These are phyloP conservation scores for Rhodotorula sp. DNA, from an alignment of 1,284 basidiomycete species.

Conservation along the genomic window DNA sequence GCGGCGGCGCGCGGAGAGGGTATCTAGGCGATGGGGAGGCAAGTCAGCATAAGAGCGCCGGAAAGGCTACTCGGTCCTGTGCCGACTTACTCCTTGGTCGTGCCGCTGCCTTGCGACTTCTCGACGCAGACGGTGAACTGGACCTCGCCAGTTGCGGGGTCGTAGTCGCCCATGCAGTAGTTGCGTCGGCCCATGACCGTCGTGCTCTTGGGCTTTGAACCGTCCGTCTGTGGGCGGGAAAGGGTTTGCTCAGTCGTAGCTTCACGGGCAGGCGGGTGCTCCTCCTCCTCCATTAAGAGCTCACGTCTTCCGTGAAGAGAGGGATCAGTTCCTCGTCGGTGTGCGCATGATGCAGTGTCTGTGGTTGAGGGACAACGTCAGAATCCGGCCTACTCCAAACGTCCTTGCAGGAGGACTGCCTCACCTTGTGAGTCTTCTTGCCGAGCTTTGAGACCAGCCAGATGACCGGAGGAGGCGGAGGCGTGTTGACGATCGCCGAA, in stretches of 20 bases:
- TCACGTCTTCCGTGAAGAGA: conserved; percentile 33
- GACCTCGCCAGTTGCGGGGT: conserved; percentile 63
- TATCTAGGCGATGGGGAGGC: conserved; percentile 49
- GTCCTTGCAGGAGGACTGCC: conserved; percentile 56
- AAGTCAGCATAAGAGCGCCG: too few relatives aligned
- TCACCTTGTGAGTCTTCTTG: conserved; percentile 72
- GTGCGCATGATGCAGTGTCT: conserved; percentile 48
- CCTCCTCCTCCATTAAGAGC: too few relatives aligned
- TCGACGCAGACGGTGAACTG: conserved; percentile 88
- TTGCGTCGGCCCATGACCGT: conserved; percentile 62
- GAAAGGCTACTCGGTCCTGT: not conserved
- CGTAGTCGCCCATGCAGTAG: conserved; percentile 75
- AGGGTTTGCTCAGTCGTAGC: too few relatives aligned
- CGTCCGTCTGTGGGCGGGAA: conserved; percentile 62
- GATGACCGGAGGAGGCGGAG: conserved; percentile 73
- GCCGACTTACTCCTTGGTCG: conserved; percentile 58
- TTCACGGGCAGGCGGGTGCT: too few relatives aligned
- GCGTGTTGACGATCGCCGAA: conserved; percentile 54
- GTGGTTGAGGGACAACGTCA: not conserved
- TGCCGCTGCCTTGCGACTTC: conserved; percentile 68
- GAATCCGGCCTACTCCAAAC: too few relatives aligned
- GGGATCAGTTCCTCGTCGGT: conserved; percentile 64
- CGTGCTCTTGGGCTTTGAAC: conserved; percentile 61
- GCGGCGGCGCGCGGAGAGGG: conserved; percentile 24
- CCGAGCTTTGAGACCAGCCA: conserved; percentile 76